phyloP scores from a whole-genome alignment of 345 rosid genomes.

The Mangifera indica region DNA sequence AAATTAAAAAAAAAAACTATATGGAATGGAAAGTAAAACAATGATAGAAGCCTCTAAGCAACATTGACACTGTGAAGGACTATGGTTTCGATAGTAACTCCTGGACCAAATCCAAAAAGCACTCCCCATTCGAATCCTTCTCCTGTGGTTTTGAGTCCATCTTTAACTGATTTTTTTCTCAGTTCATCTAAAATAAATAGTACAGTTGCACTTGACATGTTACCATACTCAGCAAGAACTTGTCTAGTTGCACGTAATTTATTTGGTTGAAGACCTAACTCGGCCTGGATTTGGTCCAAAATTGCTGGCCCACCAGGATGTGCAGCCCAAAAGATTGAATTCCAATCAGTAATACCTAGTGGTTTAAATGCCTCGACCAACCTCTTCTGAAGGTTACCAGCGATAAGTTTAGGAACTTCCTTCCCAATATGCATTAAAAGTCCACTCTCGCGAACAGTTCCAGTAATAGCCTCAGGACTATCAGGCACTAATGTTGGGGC shows the following conservation, averaged over 20 bases:
- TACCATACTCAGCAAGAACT: constrained; percentile 39
- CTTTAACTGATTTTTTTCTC: constrained; percentile 34
- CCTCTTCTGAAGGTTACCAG: constrained; percentile 35
- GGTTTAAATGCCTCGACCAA: constrained; percentile 39
- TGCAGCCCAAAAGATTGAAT: constrained; percentile 43
- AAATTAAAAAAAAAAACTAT: background rate
- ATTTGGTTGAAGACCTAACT: constrained; percentile 29
- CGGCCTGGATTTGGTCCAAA: constrained; percentile 37
- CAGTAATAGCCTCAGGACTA: constrained; percentile 37
- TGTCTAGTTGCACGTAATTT: constrained; percentile 35
- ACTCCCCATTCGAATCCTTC: constrained; percentile 56
- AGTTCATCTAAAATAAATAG: constrained; percentile 44
- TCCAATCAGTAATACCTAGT: constrained; percentile 46
- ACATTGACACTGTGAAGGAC: constrained; percentile 35
- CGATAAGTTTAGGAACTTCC: constrained; percentile 35
- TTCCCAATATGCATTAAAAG: constrained; percentile 35
- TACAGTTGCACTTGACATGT: constrained; percentile 41
- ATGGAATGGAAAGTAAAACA: background rate
- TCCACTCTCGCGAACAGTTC: constrained; percentile 43
- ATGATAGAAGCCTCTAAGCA: background rate
- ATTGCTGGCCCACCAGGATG: constrained; percentile 53
- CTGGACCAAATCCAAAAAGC: constrained; percentile 48
- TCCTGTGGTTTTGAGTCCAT: constrained; percentile 35
- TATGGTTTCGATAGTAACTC: constrained; percentile 45
- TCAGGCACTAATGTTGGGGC: constrained; percentile 40